Evolutionary conservation across 108 stramenopile species (phyloP).

Genomic region (Stephanodiscus triporus): DNA sequence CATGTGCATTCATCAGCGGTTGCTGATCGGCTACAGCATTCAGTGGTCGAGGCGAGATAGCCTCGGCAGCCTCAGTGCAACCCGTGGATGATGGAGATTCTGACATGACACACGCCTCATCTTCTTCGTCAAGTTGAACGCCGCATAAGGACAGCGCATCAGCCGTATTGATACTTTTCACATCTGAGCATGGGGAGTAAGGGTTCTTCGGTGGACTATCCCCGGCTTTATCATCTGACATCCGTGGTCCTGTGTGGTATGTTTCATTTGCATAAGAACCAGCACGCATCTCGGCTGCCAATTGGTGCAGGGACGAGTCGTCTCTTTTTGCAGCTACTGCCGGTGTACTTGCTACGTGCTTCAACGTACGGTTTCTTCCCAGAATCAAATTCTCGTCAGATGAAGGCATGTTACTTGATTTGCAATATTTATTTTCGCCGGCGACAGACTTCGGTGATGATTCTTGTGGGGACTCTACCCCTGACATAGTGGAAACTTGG

Average conservation of each 20-base stretch:
- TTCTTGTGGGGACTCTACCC: too few relatives aligned
- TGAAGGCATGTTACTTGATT: not conserved
- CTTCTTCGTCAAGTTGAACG: not conserved
- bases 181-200: not conserved
- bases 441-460: too few relatives aligned
- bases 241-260: not conserved
- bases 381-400: too few relatives aligned
- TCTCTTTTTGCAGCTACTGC: conserved; percentile 4
- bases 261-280: not conserved
- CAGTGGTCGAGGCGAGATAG: not conserved
- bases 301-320: not conserved
- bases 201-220: not conserved
- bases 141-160: conserved; percentile 4
- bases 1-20: not conserved
- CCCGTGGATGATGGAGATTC: not conserved
- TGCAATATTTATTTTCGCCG: too few relatives aligned
- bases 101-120: not conserved
- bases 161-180: conserved; percentile 3
- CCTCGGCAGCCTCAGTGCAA: not conserved
- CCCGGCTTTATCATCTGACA: not conserved
- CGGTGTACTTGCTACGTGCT: conserved; percentile 3
- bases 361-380: not conserved
- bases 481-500: too few relatives aligned
- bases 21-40: not conserved
- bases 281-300: conserved; percentile 3